Percentiles rank a stretch among this genome's conserved stretches.
phyloP scores from a whole-genome alignment of 331 rosid species.

The Acacia pycnantha region DNA sequence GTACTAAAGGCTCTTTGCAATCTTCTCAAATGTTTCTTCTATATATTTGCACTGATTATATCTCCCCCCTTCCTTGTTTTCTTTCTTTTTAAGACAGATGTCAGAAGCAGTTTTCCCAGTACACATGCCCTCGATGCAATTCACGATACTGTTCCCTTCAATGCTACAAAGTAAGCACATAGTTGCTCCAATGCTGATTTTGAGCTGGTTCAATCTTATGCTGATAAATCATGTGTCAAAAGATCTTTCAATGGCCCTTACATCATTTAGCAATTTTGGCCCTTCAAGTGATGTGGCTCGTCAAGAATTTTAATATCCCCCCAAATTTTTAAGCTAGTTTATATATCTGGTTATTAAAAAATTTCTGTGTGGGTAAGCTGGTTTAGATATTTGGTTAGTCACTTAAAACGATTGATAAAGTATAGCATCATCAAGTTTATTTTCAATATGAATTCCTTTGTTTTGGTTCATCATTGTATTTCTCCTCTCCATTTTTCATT shows the following conservation, averaged over 20 bases:
- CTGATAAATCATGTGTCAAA: background rate
- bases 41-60: background rate
- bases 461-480: conserved; percentile 15
- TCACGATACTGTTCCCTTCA: conserved; percentile 83
- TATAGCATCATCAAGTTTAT: too few relatives aligned
- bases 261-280: background rate
- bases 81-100: conserved; percentile 45
- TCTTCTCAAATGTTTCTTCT: background rate
- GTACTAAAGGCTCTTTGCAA: background rate
- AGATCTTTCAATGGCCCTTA: conserved; percentile 1
- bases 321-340: background rate
- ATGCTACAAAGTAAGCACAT: conserved; percentile 69
- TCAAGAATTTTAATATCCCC: background rate
- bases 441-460: background rate
- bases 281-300: conserved; percentile 1
- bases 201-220: background rate
- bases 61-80: background rate
- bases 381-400: background rate
- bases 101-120: conserved; percentile 90
- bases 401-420: background rate
- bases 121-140: conserved; percentile 95
- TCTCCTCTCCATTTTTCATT: background rate
- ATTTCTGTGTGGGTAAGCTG: background rate
- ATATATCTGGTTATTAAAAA: too few relatives aligned
- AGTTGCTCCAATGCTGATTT: background rate